Evolutionary conservation across 495 filamentous ascomycete species (phyloP), one percentile per base, ranked within the genome.

Genomic region (Penicillium chermesinum): DNA sequence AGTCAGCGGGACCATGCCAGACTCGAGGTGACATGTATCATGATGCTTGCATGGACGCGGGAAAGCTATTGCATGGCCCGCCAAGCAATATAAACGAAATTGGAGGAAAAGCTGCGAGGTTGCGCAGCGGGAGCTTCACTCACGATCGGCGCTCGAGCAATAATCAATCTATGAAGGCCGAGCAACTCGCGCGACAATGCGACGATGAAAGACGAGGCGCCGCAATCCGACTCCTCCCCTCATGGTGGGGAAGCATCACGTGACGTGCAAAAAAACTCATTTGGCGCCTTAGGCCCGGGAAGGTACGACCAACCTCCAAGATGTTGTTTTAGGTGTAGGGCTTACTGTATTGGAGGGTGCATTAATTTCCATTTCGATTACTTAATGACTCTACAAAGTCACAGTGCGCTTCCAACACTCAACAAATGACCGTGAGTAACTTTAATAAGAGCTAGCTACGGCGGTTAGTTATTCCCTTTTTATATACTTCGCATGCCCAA

Each of bases 91-190:
- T 54, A 50, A 46, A 42, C 21, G 34, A 25, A 9, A 19, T 30
- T 6, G 20, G 21, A 38, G 18, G 1, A 21, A 13, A n/a, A 44
- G 7, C 13, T n/a, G 34, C 27, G 20, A 21, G 43, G 15, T 19
- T 34, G 9, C 40, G 40, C 15, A n/a, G n/a, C n/a, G 13, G n/a
- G 27, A 15, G n/a, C 4, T 32, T 22, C 37, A 70, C 69, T 72
- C 58, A 72, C 69, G 67, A 67, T 70, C 61, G 65, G 65, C 67
- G 57, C 56, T 59, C 50, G 41, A 61, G 46, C 36, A 50, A 55
- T 53, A 54, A 59, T 58, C 38, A 50, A 55, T 58, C 55, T 48
- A 53, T 43, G 53, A 16, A 30, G 53, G 27, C 44, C n/a, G 48
- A 53, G 38, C 35, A 57, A 42, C 33, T 41, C 54, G 35, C 5